Percentiles rank a stretch among this genome's conserved stretches.
phyloP scores from a whole-genome alignment of 306 rosid species.

The Lathyrus tuberosus region DNA sequence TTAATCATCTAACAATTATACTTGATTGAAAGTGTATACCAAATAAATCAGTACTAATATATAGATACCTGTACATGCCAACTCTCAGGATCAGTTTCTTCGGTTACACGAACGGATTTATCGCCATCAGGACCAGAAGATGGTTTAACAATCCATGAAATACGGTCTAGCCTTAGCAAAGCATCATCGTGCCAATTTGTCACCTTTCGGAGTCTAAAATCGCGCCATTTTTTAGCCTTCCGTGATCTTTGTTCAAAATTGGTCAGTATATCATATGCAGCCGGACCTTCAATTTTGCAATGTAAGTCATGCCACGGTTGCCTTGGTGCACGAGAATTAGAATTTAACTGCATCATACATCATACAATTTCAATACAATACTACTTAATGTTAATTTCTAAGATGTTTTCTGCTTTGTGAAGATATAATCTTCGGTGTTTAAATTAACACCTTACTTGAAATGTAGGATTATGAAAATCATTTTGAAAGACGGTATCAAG shows the following conservation, averaged over 20 bases:
- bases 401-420: no score
- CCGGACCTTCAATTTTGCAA: slow-evolving; percentile 81
- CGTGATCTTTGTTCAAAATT: slow-evolving; percentile 78
- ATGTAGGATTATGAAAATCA: slow-evolving; percentile 73
- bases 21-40: not conserved
- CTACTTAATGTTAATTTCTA: not conserved
- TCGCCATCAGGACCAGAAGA: slow-evolving; percentile 47
- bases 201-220: slow-evolving; percentile 63
- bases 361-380: slow-evolving; percentile 27
- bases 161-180: slow-evolving; percentile 61
- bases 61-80: slow-evolving; percentile 72
- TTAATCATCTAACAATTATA: not conserved
- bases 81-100: slow-evolving; percentile 57
- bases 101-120: slow-evolving; percentile 43
- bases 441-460: slow-evolving; percentile 51
- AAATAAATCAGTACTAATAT: not conserved
- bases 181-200: slow-evolving; percentile 68
- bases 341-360: slow-evolving; percentile 45
- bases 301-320: slow-evolving; percentile 66
- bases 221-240: slow-evolving; percentile 70
- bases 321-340: slow-evolving; percentile 54
- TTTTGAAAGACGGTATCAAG: slow-evolving; percentile 55
- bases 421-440: not conserved
- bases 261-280: slow-evolving; percentile 74
- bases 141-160: slow-evolving; percentile 69